Conservation (phyloP, 2,329 filamentous ascomycete genomes). For the Emmonsiellopsis sp. region DNA sequence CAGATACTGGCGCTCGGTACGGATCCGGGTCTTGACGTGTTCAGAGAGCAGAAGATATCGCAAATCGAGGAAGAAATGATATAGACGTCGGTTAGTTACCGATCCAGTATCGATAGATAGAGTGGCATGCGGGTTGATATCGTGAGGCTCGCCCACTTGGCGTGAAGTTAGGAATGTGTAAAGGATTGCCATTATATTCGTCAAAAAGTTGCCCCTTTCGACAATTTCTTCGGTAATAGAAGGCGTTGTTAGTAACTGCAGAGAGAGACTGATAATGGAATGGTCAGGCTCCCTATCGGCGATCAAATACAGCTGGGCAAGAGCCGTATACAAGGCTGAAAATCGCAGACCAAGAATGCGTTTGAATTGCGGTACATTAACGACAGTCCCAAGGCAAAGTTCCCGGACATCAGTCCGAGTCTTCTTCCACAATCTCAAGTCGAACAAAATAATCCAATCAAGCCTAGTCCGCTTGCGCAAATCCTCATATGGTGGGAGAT, state of each 20-base stretch:
- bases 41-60: conserved; percentile 83
- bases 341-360: conserved; percentile 87
- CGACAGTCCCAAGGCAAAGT: conserved; percentile 91
- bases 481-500: conserved; percentile 68
- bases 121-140: conserved; percentile 76
- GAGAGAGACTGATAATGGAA: conserved; percentile 93
- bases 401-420: conserved; percentile 82
- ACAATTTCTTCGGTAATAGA: conserved; percentile 96
- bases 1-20: conserved; percentile 76
- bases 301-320: conserved; percentile 91
- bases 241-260: conserved; percentile 93
- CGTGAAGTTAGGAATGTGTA: conserved; percentile 95
- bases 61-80: conserved; percentile 94
- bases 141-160: conserved; percentile 88
- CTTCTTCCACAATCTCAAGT: conserved; percentile 94
- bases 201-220: conserved; percentile 89
- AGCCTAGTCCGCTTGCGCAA: conserved; percentile 81
- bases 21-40: conserved; percentile 76
- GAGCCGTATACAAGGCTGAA: conserved; percentile 83
- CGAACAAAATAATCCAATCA: conserved; percentile 91
- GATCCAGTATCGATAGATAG: conserved; percentile 90
- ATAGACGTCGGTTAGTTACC: conserved; percentile 89
- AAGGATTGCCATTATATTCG: conserved; percentile 87
- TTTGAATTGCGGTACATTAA: conserved; percentile 94
- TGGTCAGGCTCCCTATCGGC: conserved; percentile 95